phyloP scores from a whole-genome alignment of 208 protist species.

The Trypanosoma melophagium region DNA sequence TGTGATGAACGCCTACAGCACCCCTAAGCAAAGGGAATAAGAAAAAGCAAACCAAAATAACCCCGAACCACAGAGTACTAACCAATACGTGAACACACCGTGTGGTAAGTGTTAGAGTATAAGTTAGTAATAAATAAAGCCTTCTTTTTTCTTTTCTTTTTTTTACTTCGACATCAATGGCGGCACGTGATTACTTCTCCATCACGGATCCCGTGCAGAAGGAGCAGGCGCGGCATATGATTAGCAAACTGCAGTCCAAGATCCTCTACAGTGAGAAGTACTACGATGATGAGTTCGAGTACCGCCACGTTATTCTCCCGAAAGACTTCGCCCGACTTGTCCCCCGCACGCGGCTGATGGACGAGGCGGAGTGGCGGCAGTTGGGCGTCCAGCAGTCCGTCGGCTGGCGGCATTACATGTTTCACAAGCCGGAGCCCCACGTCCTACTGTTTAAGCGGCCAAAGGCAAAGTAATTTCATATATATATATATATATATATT shows the following conservation, averaged over 20 bases:
- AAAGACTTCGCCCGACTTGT: conserved; percentile 93
- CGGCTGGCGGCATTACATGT: conserved; percentile 98
- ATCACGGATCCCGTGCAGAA: conserved; percentile 66
- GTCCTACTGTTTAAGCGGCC: conserved; percentile 95
- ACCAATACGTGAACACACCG: no score
- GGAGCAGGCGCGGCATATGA: conserved; percentile 69
- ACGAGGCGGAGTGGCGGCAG: conserved; percentile 95
- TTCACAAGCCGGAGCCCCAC: conserved; percentile 96
- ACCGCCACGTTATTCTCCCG: conserved; percentile 98
- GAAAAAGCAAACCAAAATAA: background rate
- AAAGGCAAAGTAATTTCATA: conserved; percentile 22
- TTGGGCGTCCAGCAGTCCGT: conserved; percentile 97
- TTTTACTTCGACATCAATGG: no score
- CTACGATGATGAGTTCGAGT: conserved; percentile 95
- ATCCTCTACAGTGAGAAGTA: conserved; percentile 97
- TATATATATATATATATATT: conserved; percentile 6
- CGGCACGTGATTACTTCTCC: conserved; percentile 76
- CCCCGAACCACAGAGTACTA: background rate
- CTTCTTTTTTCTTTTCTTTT: no score
- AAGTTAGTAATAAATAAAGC: no score
- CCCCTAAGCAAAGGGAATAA: background rate
- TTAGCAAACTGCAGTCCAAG: conserved; percentile 83
- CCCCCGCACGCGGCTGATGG: conserved; percentile 91
- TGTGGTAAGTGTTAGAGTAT: no score
- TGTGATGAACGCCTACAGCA: no score